These are phyloP conservation scores for Scheffersomyces titani DNA, from an alignment of 1,139 yeast species.

Conservation along the genomic window DNA sequence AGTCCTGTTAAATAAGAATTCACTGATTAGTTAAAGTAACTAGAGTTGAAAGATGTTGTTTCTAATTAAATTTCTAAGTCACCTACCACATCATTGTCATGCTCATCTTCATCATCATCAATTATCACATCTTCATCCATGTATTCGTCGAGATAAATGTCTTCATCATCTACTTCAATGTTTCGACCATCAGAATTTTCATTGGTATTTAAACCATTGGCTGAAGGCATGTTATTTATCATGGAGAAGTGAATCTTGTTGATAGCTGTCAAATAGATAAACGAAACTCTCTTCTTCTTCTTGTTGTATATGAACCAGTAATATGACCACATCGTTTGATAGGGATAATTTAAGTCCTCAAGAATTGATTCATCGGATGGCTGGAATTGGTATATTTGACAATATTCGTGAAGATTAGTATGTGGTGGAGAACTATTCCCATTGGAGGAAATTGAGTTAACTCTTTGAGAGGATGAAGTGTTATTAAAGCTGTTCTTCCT, in stretches of 20 bases:
- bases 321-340: slow-evolving; percentile 83
- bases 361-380: slow-evolving; percentile 81
- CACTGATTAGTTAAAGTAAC: background rate
- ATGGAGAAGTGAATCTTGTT: slow-evolving; percentile 42
- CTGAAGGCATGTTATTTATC: slow-evolving; percentile 21
- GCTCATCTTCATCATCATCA: slow-evolving; percentile 30
- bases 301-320: slow-evolving; percentile 93
- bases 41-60: background rate
- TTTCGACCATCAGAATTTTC: slow-evolving; percentile 16
- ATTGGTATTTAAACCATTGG: slow-evolving; percentile 18
- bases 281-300: slow-evolving; percentile 88
- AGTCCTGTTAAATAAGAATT: background rate
- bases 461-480: slow-evolving; percentile 9
- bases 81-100: slow-evolving; percentile 33
- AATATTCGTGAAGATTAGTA: slow-evolving; percentile 43
- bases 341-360: slow-evolving; percentile 63
- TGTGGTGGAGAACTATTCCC: slow-evolving; percentile 4
- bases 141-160: slow-evolving; percentile 21
- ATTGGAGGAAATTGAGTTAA: slow-evolving; percentile 4
- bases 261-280: slow-evolving; percentile 58
- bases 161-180: slow-evolving; percentile 22
- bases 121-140: slow-evolving; percentile 30
- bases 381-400: slow-evolving; percentile 74
- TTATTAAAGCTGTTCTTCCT: slow-evolving; percentile 27
- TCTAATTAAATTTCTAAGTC: slow-evolving; percentile 32